phyloP scores from a whole-genome alignment of 495 filamentous ascomycete genomes.

The Lophium mytilinum region DNA sequence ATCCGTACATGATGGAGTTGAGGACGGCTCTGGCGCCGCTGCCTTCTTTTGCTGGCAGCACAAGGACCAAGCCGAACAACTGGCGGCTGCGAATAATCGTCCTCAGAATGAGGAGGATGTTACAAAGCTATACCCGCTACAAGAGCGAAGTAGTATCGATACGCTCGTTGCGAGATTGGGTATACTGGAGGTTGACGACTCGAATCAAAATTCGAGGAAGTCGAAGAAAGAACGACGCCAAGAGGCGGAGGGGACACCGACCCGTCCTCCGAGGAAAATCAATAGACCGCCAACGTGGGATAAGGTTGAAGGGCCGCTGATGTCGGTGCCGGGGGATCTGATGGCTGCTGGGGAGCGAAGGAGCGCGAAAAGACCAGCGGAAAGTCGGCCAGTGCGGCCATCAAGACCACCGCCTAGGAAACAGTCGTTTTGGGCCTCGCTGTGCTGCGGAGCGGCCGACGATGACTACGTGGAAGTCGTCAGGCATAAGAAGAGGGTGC shows the following conservation, averaged over 20 bases:
- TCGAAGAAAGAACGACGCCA: conserved; percentile 17
- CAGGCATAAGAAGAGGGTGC: conserved; percentile 26
- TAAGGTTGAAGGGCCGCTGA: conserved; percentile 34
- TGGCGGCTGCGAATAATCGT: conserved; percentile 19
- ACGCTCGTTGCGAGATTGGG: conserved; percentile 73
- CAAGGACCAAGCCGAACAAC: conserved; percentile 64
- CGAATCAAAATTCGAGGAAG: conserved; percentile 14
- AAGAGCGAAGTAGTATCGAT: conserved; percentile 68
- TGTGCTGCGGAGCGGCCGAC: conserved; percentile 28
- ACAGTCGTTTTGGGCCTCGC: conserved; percentile 22
- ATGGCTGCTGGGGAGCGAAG: conserved; percentile 8
- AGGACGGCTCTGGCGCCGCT: conserved; percentile 37
- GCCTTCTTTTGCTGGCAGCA: conserved; percentile 89
- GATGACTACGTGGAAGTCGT: conserved; percentile 38
- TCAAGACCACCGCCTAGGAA: background rate
- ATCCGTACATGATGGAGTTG: conserved; percentile 33
- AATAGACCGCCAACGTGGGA: conserved; percentile 31
- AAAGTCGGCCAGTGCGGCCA: background rate
- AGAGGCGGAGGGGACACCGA: conserved; percentile 22
- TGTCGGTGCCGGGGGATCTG: conserved; percentile 28
- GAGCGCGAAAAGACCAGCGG: background rate
- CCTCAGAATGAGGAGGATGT: conserved; percentile 5
- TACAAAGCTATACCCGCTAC: conserved; percentile 34
- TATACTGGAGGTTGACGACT: conserved; percentile 52
- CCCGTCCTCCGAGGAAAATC: conserved; percentile 4